Evolutionary conservation across 192 early-diverging fungal genomes (phyloP), one percentile per base, ranked within the genome.

Genomic region (Linnemannia schmuckeri): DNA sequence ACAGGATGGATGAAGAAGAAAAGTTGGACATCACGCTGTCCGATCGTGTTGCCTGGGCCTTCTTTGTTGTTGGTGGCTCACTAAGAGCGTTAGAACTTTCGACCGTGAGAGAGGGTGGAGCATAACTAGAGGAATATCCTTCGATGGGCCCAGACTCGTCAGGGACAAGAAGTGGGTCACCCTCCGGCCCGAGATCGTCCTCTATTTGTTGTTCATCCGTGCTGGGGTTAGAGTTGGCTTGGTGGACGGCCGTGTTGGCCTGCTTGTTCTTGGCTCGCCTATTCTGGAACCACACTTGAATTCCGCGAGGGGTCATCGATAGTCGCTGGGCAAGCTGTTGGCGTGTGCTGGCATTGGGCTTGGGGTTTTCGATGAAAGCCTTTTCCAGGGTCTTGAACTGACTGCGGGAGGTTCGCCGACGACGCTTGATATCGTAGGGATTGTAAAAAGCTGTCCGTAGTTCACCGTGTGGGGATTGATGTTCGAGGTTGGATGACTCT

Each of bases 251-350:
- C 18, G 37, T 71, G 15, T 71, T 71, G 22, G 38, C 54, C 70
- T 84, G 82, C 47, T 94, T 95, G 78, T 90, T 92, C 87, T 96
- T 96, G 68, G 95, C 96, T 54, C 96, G 92, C 33, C 95, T 89
- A 89, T 96, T 96, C 84, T 96, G 96, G 82, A 96, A 96, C 96
- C 96, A 96, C 54, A 96, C 94, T 87, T 96, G 95, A 73, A 96
- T 94, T 54, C 94, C 92, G 54, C 94, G 90, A 38, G 93, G 93
- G 37, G 93, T 93, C 96, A 96, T 96, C 54, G 88, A 78, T 27
- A 96, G 88, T 20, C 82, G 81, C 44, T 88, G 88, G 10, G 94
- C 94, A 69, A 96, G 90, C 35, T 86, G 79, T 78, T 90, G 90
- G 76, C 95, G 93, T 37, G 91, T 82, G 38, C 87, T 85, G 9